Evolutionary conservation across 106 monocot species (phyloP).

Genomic region (Dendrobium nobile): DNA sequence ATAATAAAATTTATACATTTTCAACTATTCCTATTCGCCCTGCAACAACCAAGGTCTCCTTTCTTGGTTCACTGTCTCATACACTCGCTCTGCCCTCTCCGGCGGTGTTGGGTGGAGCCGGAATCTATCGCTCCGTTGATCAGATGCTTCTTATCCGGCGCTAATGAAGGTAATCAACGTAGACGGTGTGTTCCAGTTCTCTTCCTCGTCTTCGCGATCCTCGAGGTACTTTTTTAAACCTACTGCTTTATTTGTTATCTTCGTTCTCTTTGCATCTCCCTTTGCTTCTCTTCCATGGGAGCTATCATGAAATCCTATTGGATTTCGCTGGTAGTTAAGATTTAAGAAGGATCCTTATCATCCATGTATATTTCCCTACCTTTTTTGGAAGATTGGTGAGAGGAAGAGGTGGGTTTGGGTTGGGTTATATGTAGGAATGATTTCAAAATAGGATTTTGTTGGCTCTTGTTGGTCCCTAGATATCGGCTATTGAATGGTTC

Average conservation of each 20-base stretch:
- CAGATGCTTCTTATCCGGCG: background rate
- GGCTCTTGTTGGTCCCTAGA: background rate
- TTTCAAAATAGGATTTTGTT: background rate
- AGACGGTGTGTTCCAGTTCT: background rate
- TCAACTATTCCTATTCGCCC: background rate
- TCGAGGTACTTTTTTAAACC: conserved; percentile 5
- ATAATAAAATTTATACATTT: background rate
- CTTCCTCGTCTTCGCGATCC: background rate
- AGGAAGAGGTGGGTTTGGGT: background rate
- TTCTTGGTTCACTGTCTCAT: background rate
- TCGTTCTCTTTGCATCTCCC: background rate
- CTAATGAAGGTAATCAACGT: conserved; percentile 3
- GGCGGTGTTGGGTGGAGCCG: background rate
- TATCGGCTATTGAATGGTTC: background rate
- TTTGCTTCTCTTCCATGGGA: background rate
- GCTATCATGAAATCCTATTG: background rate
- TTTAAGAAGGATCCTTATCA: background rate
- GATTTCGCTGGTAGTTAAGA: background rate
- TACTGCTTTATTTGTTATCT: background rate
- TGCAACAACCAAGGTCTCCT: background rate
- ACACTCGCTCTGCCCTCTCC: background rate
- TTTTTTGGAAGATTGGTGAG: background rate
- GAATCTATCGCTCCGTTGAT: background rate
- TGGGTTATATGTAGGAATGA: background rate
- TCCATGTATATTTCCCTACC: background rate